Conservation (phyloP, 108 stramenopile species). For the Cyclotella choctawhatcheeana region DNA sequence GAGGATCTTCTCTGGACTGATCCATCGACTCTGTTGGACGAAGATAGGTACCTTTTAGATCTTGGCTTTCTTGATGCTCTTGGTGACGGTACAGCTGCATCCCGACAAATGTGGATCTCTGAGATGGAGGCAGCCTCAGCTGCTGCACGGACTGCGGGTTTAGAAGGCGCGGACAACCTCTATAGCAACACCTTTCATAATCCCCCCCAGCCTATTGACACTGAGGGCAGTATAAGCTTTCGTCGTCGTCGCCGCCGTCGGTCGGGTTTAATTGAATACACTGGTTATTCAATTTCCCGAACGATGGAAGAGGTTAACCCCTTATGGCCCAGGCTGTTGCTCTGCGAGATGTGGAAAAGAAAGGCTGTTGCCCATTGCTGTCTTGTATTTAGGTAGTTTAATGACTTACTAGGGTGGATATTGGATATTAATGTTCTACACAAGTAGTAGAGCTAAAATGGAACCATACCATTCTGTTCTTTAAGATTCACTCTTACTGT, state of each 20-base stretch:
- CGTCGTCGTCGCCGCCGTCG: not conserved
- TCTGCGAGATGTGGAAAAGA: conserved; percentile 9
- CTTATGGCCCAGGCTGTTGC: conserved; percentile 12
- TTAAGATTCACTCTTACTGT: too few species aligned
- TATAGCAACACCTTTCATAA: not conserved
- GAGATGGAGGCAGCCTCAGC: not conserved
- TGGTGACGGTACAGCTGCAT: not conserved
- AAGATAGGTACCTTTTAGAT: not conserved
- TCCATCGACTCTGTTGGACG: not conserved
- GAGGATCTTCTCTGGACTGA: not conserved
- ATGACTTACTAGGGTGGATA: conserved; percentile 11
- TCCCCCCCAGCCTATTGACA: not conserved
- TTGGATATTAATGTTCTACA: conserved; percentile 14
- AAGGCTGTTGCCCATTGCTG: conserved; percentile 6
- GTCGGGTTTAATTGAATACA: conserved; percentile 7
- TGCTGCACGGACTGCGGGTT: not conserved
- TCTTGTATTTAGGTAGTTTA: not conserved
- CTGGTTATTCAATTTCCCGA: not conserved
- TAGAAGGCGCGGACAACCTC: not conserved
- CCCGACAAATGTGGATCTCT: not conserved
- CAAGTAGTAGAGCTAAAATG: too few species aligned
- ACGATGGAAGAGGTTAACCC: not conserved
- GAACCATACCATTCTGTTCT: too few species aligned
- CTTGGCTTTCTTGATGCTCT: conserved; percentile 7
- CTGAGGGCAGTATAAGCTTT: not conserved